Percentiles rank a stretch among this genome's conserved stretches.
phyloP scores from a whole-genome alignment of 148 eudicot genomes.

The Polygonum maritimum region DNA sequence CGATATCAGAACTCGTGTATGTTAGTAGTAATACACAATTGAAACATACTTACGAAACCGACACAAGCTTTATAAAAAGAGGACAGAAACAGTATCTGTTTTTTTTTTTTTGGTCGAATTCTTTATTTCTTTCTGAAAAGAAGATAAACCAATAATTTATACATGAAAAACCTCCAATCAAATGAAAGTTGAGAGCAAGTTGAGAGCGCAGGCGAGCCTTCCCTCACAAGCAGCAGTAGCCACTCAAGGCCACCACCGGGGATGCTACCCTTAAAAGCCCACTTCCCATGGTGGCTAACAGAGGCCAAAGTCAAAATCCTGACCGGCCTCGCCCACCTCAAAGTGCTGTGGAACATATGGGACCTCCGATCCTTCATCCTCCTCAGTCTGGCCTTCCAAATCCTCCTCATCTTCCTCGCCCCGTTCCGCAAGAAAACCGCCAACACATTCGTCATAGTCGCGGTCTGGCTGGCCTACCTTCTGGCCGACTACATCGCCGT shows the following conservation, averaged over 20 bases:
- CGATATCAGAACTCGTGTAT: no score
- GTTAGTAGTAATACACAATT: no score
- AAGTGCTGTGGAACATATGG: slow-evolving; percentile 19
- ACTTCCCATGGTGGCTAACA: neutral
- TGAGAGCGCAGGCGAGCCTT: no score
- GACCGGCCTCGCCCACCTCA: neutral
- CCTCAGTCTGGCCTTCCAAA: slow-evolving; percentile 23
- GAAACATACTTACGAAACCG: no score
- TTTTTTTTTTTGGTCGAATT: no score
- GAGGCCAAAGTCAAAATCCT: neutral
- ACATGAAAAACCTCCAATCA: no score
- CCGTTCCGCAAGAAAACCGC: slow-evolving; percentile 23
- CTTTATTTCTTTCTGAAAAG: no score
- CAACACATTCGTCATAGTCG: slow-evolving; percentile 8
- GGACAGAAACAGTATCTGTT: no score
- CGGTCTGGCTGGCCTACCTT: slow-evolving; percentile 34
- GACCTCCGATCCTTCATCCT: slow-evolving; percentile 24
- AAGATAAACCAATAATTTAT: no score
- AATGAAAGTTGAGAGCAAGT: no score
- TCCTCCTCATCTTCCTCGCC: slow-evolving; percentile 19
- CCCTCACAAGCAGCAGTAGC: no score
- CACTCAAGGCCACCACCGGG: neutral
- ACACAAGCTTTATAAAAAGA: no score
- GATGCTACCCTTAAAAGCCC: neutral
- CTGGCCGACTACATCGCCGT: slow-evolving; percentile 29